Evolutionary conservation across 179 eudicot genomes (phyloP).

Genomic region (Corrigiola litoralis): DNA sequence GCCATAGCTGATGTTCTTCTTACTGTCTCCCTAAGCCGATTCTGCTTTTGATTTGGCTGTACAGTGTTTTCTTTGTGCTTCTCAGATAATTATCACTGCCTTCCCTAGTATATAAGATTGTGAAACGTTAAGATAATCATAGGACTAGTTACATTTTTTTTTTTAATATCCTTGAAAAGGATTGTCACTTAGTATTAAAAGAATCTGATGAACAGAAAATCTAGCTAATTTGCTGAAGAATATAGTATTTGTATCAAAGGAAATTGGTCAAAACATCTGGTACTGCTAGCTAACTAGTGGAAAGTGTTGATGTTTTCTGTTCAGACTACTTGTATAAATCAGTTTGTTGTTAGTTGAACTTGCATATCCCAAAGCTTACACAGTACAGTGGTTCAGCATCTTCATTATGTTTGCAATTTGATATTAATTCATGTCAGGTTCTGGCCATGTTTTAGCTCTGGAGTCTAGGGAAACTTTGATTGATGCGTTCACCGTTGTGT

Average conservation of each 20-base stretch:
- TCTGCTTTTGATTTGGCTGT: background rate
- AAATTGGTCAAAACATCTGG: background rate
- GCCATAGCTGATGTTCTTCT: background rate
- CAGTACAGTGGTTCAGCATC: too few species aligned
- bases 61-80: background rate
- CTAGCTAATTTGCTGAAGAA: background rate
- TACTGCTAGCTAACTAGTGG: background rate
- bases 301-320: background rate
- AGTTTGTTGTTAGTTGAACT: background rate
- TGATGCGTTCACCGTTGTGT: too few species aligned
- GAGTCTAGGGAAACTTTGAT: too few species aligned
- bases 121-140: too few species aligned
- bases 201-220: background rate
- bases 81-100: too few species aligned
- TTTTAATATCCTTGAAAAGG: too few species aligned
- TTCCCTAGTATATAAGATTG: background rate
- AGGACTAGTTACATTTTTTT: too few species aligned
- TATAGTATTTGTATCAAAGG: background rate
- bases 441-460: too few species aligned
- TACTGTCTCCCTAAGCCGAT: background rate
- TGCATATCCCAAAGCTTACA: background rate
- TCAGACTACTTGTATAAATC: background rate
- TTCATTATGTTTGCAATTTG: too few species aligned
- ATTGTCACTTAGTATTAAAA: too few species aligned
- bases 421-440: too few species aligned